phyloP scores from a whole-genome alignment of 2,329 filamentous ascomycete genomes.

The Botrytis paeoniae region DNA sequence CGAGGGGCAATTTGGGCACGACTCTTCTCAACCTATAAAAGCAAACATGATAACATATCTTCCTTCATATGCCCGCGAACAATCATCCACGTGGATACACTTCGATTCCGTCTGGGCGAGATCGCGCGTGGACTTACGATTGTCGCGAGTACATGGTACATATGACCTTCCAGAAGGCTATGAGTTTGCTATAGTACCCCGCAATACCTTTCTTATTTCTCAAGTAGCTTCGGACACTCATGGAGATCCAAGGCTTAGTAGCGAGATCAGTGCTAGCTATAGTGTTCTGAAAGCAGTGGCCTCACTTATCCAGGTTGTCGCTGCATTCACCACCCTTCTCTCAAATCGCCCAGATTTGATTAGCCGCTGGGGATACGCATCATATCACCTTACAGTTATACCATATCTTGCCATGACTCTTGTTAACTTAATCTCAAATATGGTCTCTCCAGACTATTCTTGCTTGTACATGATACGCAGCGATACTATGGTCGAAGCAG shows the following conservation, averaged over 20 bases:
- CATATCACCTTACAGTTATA: conserved; percentile 34
- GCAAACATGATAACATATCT: conserved; percentile 9
- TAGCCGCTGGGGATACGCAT: conserved; percentile 34
- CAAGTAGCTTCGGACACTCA: background rate
- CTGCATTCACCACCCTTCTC: conserved; percentile 30
- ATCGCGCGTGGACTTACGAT: background rate
- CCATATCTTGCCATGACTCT: conserved; percentile 38
- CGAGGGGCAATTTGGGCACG: background rate
- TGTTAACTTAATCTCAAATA: conserved; percentile 33
- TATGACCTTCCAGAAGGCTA: background rate
- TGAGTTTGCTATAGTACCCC: conserved; percentile 3
- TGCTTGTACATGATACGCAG: conserved; percentile 33
- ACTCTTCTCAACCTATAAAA: background rate
- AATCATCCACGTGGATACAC: background rate
- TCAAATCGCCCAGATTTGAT: conserved; percentile 32
- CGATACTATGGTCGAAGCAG: conserved; percentile 19
- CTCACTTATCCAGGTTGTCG: conserved; percentile 30
- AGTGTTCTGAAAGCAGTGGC: conserved; percentile 22
- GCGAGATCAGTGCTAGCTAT: conserved; percentile 1
- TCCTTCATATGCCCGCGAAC: conserved; percentile 2
- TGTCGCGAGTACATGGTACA: background rate
- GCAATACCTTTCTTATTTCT: background rate
- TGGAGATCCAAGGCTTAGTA: background rate
- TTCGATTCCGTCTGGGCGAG: background rate
- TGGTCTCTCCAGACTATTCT: conserved; percentile 35